phyloP scores from a whole-genome alignment of 2,329 filamentous ascomycete species.

The Penicillium sp. region DNA sequence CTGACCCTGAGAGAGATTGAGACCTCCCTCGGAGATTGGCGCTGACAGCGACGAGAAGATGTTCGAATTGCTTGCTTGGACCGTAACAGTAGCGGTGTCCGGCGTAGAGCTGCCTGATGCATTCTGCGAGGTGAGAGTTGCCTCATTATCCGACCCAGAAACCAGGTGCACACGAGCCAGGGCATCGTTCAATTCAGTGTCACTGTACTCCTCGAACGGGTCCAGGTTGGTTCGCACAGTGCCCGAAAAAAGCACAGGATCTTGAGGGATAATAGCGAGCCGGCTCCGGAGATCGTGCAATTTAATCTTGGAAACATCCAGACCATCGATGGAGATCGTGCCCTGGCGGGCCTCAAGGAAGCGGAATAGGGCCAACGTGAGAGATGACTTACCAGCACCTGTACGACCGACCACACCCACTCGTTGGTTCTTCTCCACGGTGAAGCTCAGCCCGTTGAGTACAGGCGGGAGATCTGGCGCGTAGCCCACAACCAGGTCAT shows the following conservation, averaged over 20 bases:
- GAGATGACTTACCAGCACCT: conserved; percentile 35
- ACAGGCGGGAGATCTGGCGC: conserved; percentile 63
- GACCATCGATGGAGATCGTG: conserved; percentile 30
- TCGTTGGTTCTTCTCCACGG: conserved; percentile 26
- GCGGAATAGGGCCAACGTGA: conserved; percentile 33
- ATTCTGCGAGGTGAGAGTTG: conserved; percentile 68
- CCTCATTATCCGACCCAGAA: conserved; percentile 48
- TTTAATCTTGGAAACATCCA: conserved; percentile 51
- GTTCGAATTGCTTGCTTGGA: conserved; percentile 65
- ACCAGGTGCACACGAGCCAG: conserved; percentile 68
- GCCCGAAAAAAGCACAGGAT: conserved; percentile 78
- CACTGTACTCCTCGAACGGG: conserved; percentile 69
- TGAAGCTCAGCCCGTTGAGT: conserved; percentile 27
- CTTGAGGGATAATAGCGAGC: conserved; percentile 78
- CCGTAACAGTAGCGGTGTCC: conserved; percentile 21
- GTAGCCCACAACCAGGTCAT: conserved; percentile 70
- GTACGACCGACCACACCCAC: conserved; percentile 37
- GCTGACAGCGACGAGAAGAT: conserved; percentile 64
- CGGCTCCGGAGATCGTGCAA: conserved; percentile 66
- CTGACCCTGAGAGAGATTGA: conserved; percentile 53
- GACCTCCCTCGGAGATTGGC: conserved; percentile 68
- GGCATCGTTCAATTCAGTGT: conserved; percentile 68
- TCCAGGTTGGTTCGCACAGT: conserved; percentile 76
- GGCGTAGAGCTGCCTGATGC: conserved; percentile 37
- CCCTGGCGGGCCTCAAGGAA: conserved; percentile 30